phyloP scores from a whole-genome alignment of 2,329 filamentous ascomycete species.

The Xylariaceae sp. region DNA sequence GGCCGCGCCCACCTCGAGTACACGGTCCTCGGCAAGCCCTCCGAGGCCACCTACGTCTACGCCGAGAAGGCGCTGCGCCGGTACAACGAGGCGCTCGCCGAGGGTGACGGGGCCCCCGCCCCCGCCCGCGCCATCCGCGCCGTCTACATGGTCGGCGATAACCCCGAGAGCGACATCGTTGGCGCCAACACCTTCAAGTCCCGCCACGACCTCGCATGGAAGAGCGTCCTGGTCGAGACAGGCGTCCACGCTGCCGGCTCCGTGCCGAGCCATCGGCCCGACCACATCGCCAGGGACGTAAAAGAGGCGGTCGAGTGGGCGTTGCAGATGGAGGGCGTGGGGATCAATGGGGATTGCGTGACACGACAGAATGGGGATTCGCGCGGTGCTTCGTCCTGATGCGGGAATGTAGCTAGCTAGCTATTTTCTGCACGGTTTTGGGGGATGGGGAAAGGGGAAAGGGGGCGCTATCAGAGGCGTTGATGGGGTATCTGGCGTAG shows the following conservation, averaged over 20 bases:
- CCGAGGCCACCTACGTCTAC: slow-evolving; percentile 64
- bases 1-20: slow-evolving; percentile 52
- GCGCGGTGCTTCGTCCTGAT: too few species aligned
- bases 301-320: slow-evolving; percentile 67
- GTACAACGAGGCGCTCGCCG: slow-evolving; percentile 25
- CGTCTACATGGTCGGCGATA: slow-evolving; percentile 77
- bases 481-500: too few species aligned
- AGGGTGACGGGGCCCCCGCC: not conserved
- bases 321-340: slow-evolving; percentile 35
- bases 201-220: slow-evolving; percentile 61
- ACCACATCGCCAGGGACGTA: slow-evolving; percentile 62
- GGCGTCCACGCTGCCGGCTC: slow-evolving; percentile 59
- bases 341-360: not conserved
- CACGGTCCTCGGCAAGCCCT: slow-evolving; percentile 68
- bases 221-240: slow-evolving; percentile 67
- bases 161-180: slow-evolving; percentile 68
- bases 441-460: too few species aligned
- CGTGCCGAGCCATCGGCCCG: slow-evolving; percentile 55
- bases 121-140: slow-evolving; percentile 41
- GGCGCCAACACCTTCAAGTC: slow-evolving; percentile 68
- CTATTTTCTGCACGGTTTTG: too few species aligned
- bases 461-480: too few species aligned
- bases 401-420: too few species aligned
- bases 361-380: too few species aligned
- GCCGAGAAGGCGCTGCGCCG: slow-evolving; percentile 60